phyloP scores from a whole-genome alignment of 148 eudicot species.

The Dianthus caryophyllus region DNA sequence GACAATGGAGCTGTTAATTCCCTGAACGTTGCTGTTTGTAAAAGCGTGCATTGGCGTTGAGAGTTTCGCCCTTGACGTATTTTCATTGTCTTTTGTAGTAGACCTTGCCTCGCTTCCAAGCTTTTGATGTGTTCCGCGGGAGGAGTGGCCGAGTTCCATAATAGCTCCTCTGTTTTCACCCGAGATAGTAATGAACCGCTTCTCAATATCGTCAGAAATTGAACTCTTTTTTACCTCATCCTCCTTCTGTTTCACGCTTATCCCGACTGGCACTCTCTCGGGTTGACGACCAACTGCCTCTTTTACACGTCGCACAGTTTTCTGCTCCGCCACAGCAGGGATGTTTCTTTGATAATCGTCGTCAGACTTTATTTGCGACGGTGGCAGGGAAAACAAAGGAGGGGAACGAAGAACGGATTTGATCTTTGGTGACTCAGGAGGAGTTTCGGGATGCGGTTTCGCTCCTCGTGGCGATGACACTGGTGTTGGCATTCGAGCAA shows the following conservation, averaged over 20 bases:
- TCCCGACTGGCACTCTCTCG: conserved; percentile 1
- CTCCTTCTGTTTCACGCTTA: conserved; percentile 10
- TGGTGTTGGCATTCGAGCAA: conserved; percentile 16
- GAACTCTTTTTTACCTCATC: conserved; percentile 20
- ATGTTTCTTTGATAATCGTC: conserved; percentile 19
- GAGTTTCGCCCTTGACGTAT: conserved; percentile 1
- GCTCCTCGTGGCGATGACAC: conserved; percentile 23
- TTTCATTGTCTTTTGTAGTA: conserved; percentile 8
- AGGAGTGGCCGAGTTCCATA: conserved; percentile 50
- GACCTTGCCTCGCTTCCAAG: conserved; percentile 7
- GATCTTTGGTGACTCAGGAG: conserved; percentile 32
- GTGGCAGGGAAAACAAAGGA: conserved; percentile 57
- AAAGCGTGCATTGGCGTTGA: conserved; percentile 26
- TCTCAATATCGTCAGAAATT: conserved; percentile 31
- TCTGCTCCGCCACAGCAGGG: conserved; percentile 40
- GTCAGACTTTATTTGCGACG: conserved; percentile 37
- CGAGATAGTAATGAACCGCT: conserved; percentile 45
- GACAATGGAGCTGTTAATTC: conserved; percentile 46
- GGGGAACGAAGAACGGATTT: conserved; percentile 34
- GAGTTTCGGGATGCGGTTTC: conserved; percentile 25
- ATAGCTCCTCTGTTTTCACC: conserved; percentile 80
- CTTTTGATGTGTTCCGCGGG: conserved; percentile 3
- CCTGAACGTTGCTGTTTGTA: conserved; percentile 62
- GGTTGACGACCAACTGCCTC: conserved; percentile 32
- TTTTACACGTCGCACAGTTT: conserved; percentile 38